Evolutionary conservation across 306 rosid species (phyloP).

Genomic region (Echinosophora koreensis): DNA sequence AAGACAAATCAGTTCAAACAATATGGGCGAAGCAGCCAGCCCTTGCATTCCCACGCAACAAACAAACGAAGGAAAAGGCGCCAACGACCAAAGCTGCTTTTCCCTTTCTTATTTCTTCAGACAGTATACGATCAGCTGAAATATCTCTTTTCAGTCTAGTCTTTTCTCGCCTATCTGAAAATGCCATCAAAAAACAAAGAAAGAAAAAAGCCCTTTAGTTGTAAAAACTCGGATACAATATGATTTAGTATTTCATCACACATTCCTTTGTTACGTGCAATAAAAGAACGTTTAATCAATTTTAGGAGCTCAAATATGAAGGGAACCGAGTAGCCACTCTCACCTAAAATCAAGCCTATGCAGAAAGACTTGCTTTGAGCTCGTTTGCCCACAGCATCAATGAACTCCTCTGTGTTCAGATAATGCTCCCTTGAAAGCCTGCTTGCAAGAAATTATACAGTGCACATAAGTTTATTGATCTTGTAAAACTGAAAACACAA

Average conservation of each 20-base stretch:
- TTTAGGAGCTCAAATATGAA: slow-evolving; percentile 26
- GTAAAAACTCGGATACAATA: neutral
- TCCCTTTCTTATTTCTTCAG: slow-evolving; percentile 47
- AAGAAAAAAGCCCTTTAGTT: neutral
- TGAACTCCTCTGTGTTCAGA: slow-evolving; percentile 92
- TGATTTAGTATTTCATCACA: neutral
- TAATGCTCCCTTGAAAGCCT: slow-evolving; percentile 86
- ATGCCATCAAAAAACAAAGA: slow-evolving; percentile 17
- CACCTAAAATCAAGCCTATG: slow-evolving; percentile 53
- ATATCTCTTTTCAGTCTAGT: neutral
- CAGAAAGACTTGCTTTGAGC: slow-evolving; percentile 64
- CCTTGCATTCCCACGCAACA: slow-evolving; percentile 42
- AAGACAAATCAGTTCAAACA: slow-evolving; percentile 43
- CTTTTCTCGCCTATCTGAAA: slow-evolving; percentile 37
- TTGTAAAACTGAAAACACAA: slow-evolving; percentile 21
- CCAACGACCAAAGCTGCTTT: slow-evolving; percentile 31
- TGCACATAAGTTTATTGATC: slow-evolving; percentile 1
- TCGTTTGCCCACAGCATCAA: slow-evolving; percentile 91
- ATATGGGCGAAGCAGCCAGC: slow-evolving; percentile 42
- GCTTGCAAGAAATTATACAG: slow-evolving; percentile 36
- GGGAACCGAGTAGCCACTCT: neutral
- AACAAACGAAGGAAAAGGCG: slow-evolving; percentile 40
- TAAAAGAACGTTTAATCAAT: neutral
- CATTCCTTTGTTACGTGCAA: neutral
- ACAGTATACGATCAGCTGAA: slow-evolving; percentile 11